Percentiles rank a stretch among this genome's conserved stretches.
These are phyloP conservation scores for Calocera cornea DNA, from an alignment of 768 basidiomycete species.

Conservation along the genomic window DNA sequence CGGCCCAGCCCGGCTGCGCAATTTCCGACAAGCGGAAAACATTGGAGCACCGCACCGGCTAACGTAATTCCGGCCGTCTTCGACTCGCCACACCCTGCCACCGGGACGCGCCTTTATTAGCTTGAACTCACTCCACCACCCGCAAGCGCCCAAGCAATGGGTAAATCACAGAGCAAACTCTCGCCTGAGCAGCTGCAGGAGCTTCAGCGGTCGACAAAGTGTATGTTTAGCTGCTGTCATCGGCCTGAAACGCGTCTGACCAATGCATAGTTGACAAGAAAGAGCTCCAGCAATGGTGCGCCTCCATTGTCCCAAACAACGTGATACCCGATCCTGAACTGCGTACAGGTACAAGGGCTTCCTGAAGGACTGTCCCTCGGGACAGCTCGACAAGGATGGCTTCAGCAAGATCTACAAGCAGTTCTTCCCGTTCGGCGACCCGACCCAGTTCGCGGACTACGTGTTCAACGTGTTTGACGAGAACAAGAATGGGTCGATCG, in stretches of 20 bases:
- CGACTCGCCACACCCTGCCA: too few relatives aligned
- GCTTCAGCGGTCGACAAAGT: slow-evolving; percentile 96
- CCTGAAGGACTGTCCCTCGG: slow-evolving; percentile 95
- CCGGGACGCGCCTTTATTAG: too few relatives aligned
- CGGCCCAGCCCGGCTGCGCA: too few relatives aligned
- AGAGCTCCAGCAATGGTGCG: slow-evolving; percentile 86
- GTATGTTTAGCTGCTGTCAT: slow-evolving; percentile 33
- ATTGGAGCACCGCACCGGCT: too few relatives aligned
- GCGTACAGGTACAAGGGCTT: slow-evolving; percentile 90
- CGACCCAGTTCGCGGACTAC: slow-evolving; percentile 89
- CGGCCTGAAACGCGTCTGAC: slow-evolving; percentile 11
- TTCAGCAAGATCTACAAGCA: slow-evolving; percentile 98
- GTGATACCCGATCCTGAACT: slow-evolving; percentile 13
- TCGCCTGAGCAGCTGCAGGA: slow-evolving; percentile 86
- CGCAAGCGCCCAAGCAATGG: slow-evolving; percentile 41
- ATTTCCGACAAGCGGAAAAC: too few relatives aligned
- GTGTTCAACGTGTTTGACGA: slow-evolving; percentile 97
- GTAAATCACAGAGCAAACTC: slow-evolving; percentile 93
- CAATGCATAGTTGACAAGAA: slow-evolving; percentile 70
- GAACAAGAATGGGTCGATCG: slow-evolving; percentile 92
- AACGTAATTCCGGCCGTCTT: too few relatives aligned
- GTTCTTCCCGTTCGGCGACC: slow-evolving; percentile 99
- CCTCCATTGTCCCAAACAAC: neutral
- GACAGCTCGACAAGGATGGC: slow-evolving; percentile 88
- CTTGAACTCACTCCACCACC: neutral